Percentiles rank a stretch among this genome's conserved stretches.
Conservation (phyloP, 2,329 filamentous ascomycete species). For the Tolypocladium ovalisporum region DNA sequence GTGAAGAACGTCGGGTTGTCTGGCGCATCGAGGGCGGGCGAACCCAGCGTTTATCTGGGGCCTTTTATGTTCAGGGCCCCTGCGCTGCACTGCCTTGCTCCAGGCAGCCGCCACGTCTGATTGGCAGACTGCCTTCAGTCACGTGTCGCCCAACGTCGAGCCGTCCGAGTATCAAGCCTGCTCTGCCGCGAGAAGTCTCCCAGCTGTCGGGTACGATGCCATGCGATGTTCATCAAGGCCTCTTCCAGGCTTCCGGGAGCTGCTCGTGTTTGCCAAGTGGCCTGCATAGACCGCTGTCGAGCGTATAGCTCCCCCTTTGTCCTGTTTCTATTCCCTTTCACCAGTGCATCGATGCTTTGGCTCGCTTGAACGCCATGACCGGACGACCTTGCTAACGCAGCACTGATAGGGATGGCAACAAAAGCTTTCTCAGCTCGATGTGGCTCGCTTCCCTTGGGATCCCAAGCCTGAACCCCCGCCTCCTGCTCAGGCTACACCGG, state of each 20-base stretch:
- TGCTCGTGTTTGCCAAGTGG: background rate
- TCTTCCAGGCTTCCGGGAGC: background rate
- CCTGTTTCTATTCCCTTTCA: too few species aligned
- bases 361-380: background rate
- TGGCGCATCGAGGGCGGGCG: background rate
- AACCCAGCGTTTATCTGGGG: constrained; percentile 1
- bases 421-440: constrained; percentile 73
- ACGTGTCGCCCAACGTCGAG: background rate
- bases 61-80: background rate
- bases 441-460: constrained; percentile 93
- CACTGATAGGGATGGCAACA: constrained; percentile 74
- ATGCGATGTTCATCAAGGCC: background rate
- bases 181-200: background rate
- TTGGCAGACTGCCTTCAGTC: background rate
- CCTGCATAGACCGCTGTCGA: background rate
- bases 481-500: constrained; percentile 21
- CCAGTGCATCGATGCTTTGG: too few species aligned
- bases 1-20: background rate
- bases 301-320: background rate
- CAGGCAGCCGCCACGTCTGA: background rate
- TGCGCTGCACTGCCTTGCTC: background rate
- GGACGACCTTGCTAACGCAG: constrained; percentile 9
- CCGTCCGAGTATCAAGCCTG: background rate
- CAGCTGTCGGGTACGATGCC: background rate
- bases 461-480: constrained; percentile 59